These are phyloP conservation scores for Nicotiana otophora DNA, from an alignment of 257 asterid species.

Conservation along the genomic window DNA sequence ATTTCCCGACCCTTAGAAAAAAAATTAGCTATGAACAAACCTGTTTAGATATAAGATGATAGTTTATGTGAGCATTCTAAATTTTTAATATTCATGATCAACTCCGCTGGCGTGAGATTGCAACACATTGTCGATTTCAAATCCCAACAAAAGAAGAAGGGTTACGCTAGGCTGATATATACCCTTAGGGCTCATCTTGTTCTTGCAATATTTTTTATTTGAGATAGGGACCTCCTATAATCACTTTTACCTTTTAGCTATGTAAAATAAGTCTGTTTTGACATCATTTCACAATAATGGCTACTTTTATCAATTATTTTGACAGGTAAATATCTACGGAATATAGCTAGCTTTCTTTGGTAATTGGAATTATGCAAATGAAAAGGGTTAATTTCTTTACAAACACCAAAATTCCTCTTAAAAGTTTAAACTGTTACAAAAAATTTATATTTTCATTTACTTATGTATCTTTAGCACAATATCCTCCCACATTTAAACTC, in stretches of 20 bases:
- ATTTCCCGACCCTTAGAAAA: too few relatives aligned
- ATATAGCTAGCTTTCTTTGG: not conserved
- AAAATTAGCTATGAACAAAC: too few relatives aligned
- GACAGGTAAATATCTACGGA: not conserved
- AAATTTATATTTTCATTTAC: too few relatives aligned
- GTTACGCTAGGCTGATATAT: too few relatives aligned
- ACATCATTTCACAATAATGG: not conserved
- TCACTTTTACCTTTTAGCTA: not conserved
- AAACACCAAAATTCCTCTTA: too few relatives aligned
- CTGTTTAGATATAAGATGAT: too few relatives aligned
- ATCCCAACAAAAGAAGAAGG: not conserved
- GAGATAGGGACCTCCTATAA: not conserved
- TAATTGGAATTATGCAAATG: not conserved
- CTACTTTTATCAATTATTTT: not conserved
- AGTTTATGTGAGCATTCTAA: too few relatives aligned
- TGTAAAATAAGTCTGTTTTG: not conserved
- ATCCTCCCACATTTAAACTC: too few relatives aligned
- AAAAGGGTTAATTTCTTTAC: not conserved
- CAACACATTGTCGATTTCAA: not conserved
- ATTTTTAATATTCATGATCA: not conserved
- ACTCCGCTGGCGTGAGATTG: not conserved
- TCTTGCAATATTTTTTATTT: not conserved
- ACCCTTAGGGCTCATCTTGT: not conserved
- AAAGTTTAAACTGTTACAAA: too few relatives aligned
- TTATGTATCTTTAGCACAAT: too few relatives aligned